Evolutionary conservation across 148 eudicot species (phyloP), one percentile per base, ranked within the genome.

Genomic region (Spergularia marina): DNA sequence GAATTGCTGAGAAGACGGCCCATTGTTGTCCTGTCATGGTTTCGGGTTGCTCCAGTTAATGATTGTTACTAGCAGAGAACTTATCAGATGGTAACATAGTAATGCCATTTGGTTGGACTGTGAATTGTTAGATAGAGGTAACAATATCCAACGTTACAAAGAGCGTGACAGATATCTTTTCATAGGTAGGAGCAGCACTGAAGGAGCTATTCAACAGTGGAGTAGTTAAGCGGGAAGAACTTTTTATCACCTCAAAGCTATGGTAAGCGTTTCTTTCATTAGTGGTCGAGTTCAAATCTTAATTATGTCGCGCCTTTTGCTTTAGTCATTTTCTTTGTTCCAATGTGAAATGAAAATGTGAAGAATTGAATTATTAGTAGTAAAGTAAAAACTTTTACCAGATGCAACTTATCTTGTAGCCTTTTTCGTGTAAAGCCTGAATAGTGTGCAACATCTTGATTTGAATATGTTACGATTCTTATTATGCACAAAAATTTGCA

Each of bases 191-290:
- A 17, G 66, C 23, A 53, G 90, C 81, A 74, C 74, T 89, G 39
- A 76, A 78, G 73, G 85, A 78, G 69, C 74, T 89, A 65, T 81
- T 89, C 72, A 69, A 74, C n/a, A 77, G 74, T 47, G 90, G 90
- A 40, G 76, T 89, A 7, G 87, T 86, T 68, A 85, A 83, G 70
- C 84, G 92, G 11, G 84, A 74, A 21, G 87, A 89, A 53, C 78
- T 89, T 10, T 89, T 82, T 76, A 77, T 89, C 75, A 89, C 92
- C 41, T 89, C 92, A 6, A 89, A 86, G 65, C 82, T 89, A 65
- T 83, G 90, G 92, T 89, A 57, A 58, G 72, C 63, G 12, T 23
- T 16, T 63, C 17, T 58, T 4, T 40, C 39, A 34, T 34, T 7
- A 10, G 36, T 44, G 10, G 49, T 44, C 49, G 10, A 44, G 49